Conservation (phyloP, 805 yeast species). For the Ogataea paradorogensis region DNA sequence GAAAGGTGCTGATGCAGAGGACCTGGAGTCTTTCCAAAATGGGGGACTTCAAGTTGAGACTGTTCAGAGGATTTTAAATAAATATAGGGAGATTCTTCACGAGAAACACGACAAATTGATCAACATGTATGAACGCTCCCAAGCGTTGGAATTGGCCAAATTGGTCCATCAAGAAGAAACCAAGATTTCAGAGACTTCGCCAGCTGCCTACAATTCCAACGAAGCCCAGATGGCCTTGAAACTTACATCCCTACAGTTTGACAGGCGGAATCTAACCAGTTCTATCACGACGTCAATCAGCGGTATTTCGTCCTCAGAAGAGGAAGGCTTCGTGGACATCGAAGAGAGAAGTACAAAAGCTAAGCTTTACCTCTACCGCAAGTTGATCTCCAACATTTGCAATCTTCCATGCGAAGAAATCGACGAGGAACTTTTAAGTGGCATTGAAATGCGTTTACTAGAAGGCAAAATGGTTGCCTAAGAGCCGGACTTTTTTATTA, state of each 20-base stretch:
- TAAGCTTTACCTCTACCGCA: constrained; percentile 58
- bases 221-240: constrained; percentile 33
- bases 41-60: constrained; percentile 26
- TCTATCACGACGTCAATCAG: constrained; percentile 23
- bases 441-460: constrained; percentile 52
- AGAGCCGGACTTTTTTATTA: not conserved
- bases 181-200: constrained; percentile 14
- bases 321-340: constrained; percentile 11
- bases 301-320: constrained; percentile 15
- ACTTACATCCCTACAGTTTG: constrained; percentile 39
- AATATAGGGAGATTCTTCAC: constrained; percentile 16
- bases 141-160: constrained; percentile 58
- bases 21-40: constrained; percentile 19
- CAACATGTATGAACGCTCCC: constrained; percentile 52
- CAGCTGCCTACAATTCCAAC: constrained; percentile 11
- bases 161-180: constrained; percentile 53
- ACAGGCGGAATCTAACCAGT: constrained; percentile 36
- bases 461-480: constrained; percentile 11
- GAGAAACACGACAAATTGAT: constrained; percentile 36
- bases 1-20: constrained; percentile 19
- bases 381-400: constrained; percentile 71
- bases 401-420: constrained; percentile 78
- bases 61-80: constrained; percentile 7
- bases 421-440: constrained; percentile 73
- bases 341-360: constrained; percentile 24